Conservation (phyloP, 139 green algal species). For the Chlamydomonas sphaeroides region DNA sequence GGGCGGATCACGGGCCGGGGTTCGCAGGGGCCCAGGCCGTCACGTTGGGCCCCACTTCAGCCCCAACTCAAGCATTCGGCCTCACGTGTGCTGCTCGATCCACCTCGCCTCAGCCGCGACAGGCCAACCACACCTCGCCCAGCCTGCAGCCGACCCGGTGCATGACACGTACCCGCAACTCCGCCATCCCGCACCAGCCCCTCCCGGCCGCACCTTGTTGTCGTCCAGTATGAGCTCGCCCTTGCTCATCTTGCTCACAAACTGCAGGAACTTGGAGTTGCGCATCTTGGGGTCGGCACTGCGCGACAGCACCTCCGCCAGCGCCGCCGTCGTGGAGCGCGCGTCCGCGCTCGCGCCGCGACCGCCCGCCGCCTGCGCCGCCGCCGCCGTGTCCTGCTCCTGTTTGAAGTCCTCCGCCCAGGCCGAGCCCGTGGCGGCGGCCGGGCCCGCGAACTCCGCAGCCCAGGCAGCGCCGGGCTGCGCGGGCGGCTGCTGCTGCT, state of each 20-base stretch:
- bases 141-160: too few relatives aligned
- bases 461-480: conserved; percentile 1
- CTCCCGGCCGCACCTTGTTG: conserved; percentile 83
- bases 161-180: too few relatives aligned
- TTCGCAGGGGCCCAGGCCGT: too few relatives aligned
- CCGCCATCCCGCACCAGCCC: too few relatives aligned
- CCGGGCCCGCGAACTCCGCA: background rate
- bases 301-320: conserved; percentile 65
- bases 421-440: background rate
- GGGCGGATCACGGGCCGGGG: too few relatives aligned
- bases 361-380: conserved; percentile 9
- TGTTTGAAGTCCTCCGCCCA: conserved; percentile 62
- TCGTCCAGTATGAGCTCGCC: conserved; percentile 87
- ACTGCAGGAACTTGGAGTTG: conserved; percentile 94
- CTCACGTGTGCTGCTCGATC: too few relatives aligned
- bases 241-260: conserved; percentile 94
- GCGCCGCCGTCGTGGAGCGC: conserved; percentile 56
- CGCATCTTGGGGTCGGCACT: conserved; percentile 86
- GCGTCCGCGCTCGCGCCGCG: background rate
- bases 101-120: too few relatives aligned
- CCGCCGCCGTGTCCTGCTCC: conserved; percentile 21
- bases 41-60: too few relatives aligned
- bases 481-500: conserved; percentile 5
- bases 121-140: too few relatives aligned
- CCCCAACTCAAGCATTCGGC: too few relatives aligned